phyloP scores from a whole-genome alignment of 176 grass and related monocot genomes.

The Phoenix dactylifera region DNA sequence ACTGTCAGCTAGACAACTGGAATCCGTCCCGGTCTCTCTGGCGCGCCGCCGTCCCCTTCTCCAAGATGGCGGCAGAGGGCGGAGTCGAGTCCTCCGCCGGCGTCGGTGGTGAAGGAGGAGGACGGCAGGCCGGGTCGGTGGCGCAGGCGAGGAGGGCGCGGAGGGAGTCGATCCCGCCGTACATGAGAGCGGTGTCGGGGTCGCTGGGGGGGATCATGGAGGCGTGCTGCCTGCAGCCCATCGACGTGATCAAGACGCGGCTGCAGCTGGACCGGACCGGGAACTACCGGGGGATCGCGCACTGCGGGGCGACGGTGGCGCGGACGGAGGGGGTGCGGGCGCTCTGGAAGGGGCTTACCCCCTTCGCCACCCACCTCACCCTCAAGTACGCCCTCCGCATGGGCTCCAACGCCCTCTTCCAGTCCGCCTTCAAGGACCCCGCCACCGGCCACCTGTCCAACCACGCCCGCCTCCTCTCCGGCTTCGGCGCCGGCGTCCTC shows the following conservation, averaged over 20 bases:
- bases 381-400: constrained; percentile 97
- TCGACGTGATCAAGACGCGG: constrained; percentile 95
- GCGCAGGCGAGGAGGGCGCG: constrained; percentile 6
- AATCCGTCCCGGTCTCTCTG: too few relatives aligned
- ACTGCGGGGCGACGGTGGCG: constrained; percentile 67
- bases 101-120: not conserved
- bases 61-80: too few relatives aligned
- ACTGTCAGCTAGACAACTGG: too few relatives aligned
- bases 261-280: constrained; percentile 78
- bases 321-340: constrained; percentile 72
- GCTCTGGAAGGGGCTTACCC: constrained; percentile 96
- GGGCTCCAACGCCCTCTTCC: constrained; percentile 85
- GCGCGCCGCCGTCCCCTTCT: too few relatives aligned
- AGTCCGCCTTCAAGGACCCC: constrained; percentile 87
- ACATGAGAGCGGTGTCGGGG: constrained; percentile 70
- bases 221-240: constrained; percentile 95
- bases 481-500: constrained; percentile 88
- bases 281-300: constrained; percentile 56
- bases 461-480: constrained; percentile 46
- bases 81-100: not conserved
- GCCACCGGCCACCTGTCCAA: constrained; percentile 56
- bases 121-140: not conserved
- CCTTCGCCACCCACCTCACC: constrained; percentile 94
- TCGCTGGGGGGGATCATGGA: constrained; percentile 84
- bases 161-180: constrained; percentile 33